A percentile compares a stretch with the other conserved stretches of the same genome.
Evolutionary conservation across 164 flowering plant species (phyloP).

Genomic region (Aristolochia contorta): DNA sequence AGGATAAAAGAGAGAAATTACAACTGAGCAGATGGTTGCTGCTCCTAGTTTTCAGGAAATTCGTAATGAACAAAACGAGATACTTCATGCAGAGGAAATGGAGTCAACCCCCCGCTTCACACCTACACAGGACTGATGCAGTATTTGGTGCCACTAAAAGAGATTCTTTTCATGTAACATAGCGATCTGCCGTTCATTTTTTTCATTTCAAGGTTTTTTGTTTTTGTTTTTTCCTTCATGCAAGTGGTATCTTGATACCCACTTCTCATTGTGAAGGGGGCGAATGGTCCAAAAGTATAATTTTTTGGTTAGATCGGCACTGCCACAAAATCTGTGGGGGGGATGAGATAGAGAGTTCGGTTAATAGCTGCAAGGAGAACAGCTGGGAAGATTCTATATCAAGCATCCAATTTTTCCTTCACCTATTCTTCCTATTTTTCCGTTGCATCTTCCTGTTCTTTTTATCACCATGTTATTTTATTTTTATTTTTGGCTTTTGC

Average conservation of each 20-base stretch:
- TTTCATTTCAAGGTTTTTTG: constrained; percentile 6
- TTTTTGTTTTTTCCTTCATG: constrained; percentile 4
- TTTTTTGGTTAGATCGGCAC: too few species aligned
- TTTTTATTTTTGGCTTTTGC: too few species aligned
- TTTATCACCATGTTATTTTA: too few species aligned
- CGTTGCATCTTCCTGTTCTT: too few species aligned
- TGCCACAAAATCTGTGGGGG: too few species aligned
- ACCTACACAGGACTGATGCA: constrained; percentile 8
- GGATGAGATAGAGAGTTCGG: too few species aligned
- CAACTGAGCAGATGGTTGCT: not conserved
- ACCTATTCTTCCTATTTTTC: too few species aligned
- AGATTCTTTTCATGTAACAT: constrained; percentile 25
- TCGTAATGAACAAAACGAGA: constrained; percentile 10
- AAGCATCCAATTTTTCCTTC: too few species aligned
- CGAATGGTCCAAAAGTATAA: too few species aligned
- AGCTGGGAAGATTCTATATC: too few species aligned
- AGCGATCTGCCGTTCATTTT: constrained; percentile 14
- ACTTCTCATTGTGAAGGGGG: too few species aligned
- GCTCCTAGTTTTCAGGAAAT: constrained; percentile 5
- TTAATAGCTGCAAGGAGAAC: too few species aligned
- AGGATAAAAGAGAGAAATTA: constrained; percentile 3
- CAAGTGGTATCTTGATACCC: constrained; percentile 2
- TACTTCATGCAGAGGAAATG: constrained; percentile 6
- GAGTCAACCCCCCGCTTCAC: constrained; percentile 7
- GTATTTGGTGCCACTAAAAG: constrained; percentile 12